Base-by-base conservation (phyloP, 2,329 filamentous ascomycete species). In the Ceratocystis colombiana region DNA sequence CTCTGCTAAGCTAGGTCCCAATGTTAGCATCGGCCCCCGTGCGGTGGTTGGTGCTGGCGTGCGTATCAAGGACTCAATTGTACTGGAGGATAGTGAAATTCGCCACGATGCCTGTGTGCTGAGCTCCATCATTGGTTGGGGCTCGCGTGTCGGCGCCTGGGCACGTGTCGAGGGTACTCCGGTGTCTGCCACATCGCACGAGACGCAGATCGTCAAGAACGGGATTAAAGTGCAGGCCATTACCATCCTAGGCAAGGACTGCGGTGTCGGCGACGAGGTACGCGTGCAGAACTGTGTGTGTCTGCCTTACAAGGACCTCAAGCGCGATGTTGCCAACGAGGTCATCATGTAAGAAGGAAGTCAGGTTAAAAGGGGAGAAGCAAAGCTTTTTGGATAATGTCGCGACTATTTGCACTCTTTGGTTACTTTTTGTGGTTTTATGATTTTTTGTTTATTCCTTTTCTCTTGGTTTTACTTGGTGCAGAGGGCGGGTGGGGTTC, bases 221-320 rank as follows among this genome's bases (percentile, higher is more conserved):
- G 94, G 94, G 64, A 87, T 97, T 77, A 97, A 97, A 82, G 94
- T 99, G 64, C 94, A 97, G 81, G 96, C 90, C 76, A 94, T 97
- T 74, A 97, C 93, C 61, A 99, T 97, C 71, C 77, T 99, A 69
- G 93, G 93, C 74, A 96, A 97, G 81, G 94, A 99, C 77, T 97
- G 93, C 73, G 85, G 81, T 66, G 94, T 97, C 37, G 91, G 88
- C 3, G 94, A 99, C 72, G 94, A 97, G 77, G 87, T 97, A 10
- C 85, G 91, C 69, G 91, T 99, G 71, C 93, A 97, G 79, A 97
- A 99, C 79, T 99, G 94, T 75, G 87, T 99, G 68, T 97, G 94
- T 79, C 78, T 99, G 79, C 94, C 94, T 8, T 96, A 92, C 78
- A 99, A 99, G 83, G 94, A 97, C 79, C 78, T 99, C 75, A 97